Conservation (phyloP, 176 grass and related monocot genomes). For the Carex scoparia region DNA sequence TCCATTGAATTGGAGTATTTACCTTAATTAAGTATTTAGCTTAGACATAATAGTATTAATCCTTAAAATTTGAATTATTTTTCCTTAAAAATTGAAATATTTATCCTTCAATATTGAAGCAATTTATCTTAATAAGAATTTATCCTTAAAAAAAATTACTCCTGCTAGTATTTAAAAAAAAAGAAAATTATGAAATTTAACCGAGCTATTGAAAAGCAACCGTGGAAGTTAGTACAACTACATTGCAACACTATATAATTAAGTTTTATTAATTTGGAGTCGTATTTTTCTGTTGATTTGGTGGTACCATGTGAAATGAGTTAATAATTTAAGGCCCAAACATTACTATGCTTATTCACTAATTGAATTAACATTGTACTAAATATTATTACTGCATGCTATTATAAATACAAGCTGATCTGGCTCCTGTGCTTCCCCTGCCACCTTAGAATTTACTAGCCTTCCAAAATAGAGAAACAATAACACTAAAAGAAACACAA, state of each 20-base stretch:
- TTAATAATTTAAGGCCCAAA: background rate
- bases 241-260: too few species aligned
- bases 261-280: background rate
- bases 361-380: constrained; percentile 7
- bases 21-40: too few species aligned
- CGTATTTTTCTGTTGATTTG: background rate
- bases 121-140: too few species aligned
- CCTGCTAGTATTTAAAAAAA: too few species aligned
- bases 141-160: too few species aligned
- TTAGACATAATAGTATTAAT: too few species aligned
- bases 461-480: background rate
- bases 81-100: too few species aligned
- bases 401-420: background rate
- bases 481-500: background rate
- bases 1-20: too few species aligned
- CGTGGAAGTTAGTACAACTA: background rate
- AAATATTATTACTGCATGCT: background rate
- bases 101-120: too few species aligned
- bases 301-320: background rate
- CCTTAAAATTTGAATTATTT: too few species aligned
- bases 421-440: background rate
- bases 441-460: background rate
- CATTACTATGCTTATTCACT: background rate
- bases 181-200: too few species aligned
- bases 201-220: too few species aligned